Evolutionary conservation across 768 basidiomycete species (phyloP).

Genomic region (Pisolithus tinctorius): DNA sequence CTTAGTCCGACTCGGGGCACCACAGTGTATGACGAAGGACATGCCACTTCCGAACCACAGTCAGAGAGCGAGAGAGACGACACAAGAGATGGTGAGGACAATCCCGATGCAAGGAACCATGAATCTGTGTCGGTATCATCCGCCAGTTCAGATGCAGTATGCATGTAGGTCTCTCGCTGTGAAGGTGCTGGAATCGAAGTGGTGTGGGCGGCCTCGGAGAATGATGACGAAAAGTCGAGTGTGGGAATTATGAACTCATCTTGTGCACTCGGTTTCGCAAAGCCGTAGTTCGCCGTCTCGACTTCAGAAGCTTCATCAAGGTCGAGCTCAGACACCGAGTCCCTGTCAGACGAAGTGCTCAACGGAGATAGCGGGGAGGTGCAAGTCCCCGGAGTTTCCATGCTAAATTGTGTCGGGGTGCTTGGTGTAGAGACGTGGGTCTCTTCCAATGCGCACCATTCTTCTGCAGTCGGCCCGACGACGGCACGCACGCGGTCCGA

Average conservation of each 20-base stretch:
- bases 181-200: conserved; percentile 1
- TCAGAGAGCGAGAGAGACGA: not conserved
- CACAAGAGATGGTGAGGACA: not conserved
- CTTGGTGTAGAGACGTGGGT: conserved; percentile 12
- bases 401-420: conserved; percentile 1
- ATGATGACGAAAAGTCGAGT: conserved; percentile 60
- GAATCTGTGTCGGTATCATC: conserved; percentile 4
- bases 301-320: conserved; percentile 2
- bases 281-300: conserved; percentile 3
- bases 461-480: conserved; percentile 63
- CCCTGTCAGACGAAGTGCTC: conserved; percentile 6
- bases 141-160: conserved; percentile 18
- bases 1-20: conserved; percentile 9
- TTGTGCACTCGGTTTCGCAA: conserved; percentile 43
- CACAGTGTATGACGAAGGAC: not conserved
- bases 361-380: not conserved
- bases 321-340: conserved; percentile 4
- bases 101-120: conserved; percentile 1
- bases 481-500: conserved; percentile 56
- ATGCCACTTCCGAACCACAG: not conserved
- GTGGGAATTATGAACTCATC: conserved; percentile 72
- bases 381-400: not conserved
- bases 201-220: conserved; percentile 11
- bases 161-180: conserved; percentile 14
- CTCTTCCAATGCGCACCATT: conserved; percentile 75